phyloP scores from a whole-genome alignment of 495 filamentous ascomycete species.

The Neohortaea acidophila region DNA sequence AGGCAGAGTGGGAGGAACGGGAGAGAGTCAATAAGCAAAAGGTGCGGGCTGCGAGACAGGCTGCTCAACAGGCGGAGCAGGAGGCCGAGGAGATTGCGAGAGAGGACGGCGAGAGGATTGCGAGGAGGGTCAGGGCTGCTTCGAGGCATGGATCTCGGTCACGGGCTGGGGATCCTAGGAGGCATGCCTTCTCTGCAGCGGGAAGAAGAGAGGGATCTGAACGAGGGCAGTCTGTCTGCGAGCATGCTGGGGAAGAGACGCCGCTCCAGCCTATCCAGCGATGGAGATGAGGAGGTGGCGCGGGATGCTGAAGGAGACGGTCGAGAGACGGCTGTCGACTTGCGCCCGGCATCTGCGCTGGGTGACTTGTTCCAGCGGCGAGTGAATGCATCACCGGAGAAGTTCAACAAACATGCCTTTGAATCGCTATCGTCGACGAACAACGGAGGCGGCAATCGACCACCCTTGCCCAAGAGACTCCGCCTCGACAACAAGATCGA shows the following conservation, averaged over 20 bases:
- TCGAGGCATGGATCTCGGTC: slow-evolving; percentile 1
- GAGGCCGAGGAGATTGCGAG: background rate
- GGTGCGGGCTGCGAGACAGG: slow-evolving; percentile 1
- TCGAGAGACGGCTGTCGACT: background rate
- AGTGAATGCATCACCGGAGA: slow-evolving; percentile 10
- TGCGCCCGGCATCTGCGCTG: background rate
- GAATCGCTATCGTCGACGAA: slow-evolving; percentile 11
- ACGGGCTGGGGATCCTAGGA: slow-evolving; percentile 2
- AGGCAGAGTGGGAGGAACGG: slow-evolving; percentile 1
- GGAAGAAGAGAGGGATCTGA: background rate
- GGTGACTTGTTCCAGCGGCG: slow-evolving; percentile 12
- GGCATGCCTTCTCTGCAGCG: background rate
- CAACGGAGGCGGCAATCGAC: background rate
- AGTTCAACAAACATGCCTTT: slow-evolving; percentile 12
- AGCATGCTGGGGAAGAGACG: too few relatives aligned
- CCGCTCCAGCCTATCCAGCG: slow-evolving; percentile 1
- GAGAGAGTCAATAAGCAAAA: background rate
- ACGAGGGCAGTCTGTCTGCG: too few relatives aligned
- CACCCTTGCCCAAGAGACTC: slow-evolving; percentile 8
- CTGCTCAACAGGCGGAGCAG: background rate
- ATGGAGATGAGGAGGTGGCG: slow-evolving; percentile 6
- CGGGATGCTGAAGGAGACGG: background rate
- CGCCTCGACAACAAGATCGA: slow-evolving; percentile 10
- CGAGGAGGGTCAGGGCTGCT: background rate
- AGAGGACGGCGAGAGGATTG: background rate